phyloP scores from a whole-genome alignment of 202 grass and related monocot species.

The Carex sylvatica region DNA sequence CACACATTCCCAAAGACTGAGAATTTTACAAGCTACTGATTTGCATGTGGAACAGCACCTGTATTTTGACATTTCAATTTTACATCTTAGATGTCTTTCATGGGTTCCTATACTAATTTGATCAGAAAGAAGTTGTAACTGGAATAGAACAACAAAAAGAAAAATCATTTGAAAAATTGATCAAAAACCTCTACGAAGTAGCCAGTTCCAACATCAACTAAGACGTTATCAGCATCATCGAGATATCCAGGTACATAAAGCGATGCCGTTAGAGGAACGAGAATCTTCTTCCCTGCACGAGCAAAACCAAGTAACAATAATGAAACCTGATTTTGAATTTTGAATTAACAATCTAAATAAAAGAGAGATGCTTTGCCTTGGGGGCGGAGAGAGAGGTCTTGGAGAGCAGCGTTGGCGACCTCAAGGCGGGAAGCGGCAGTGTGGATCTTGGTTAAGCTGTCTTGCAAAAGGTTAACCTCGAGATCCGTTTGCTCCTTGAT shows the following conservation, averaged over 20 bases:
- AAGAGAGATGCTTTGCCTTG: constrained; percentile 46
- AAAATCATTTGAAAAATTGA: constrained; percentile 19
- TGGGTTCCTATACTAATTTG: not conserved
- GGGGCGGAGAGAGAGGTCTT: constrained; percentile 81
- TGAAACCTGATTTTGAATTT: constrained; percentile 15
- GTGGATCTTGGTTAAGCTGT: constrained; percentile 90
- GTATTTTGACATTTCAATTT: not conserved
- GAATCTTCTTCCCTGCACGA: constrained; percentile 77
- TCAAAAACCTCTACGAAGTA: constrained; percentile 90
- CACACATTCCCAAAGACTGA: not conserved
- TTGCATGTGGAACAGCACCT: not conserved
- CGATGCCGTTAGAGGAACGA: constrained; percentile 87
- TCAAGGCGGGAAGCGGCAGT: constrained; percentile 69
- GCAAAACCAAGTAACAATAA: not conserved
- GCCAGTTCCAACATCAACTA: constrained; percentile 90
- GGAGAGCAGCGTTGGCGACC: constrained; percentile 60
- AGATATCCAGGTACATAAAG: constrained; percentile 89
- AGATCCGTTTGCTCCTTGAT: constrained; percentile 95
- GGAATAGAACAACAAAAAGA: not conserved
- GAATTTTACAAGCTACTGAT: not conserved
- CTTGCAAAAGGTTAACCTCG: constrained; percentile 88
- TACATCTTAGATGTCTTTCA: not conserved
- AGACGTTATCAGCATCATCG: constrained; percentile 77
- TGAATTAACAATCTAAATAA: constrained; percentile 4
- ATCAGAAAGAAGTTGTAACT: not conserved